Evolutionary conservation across 768 basidiomycete species (phyloP).

Genomic region (Glaciozyma antarctica): DNA sequence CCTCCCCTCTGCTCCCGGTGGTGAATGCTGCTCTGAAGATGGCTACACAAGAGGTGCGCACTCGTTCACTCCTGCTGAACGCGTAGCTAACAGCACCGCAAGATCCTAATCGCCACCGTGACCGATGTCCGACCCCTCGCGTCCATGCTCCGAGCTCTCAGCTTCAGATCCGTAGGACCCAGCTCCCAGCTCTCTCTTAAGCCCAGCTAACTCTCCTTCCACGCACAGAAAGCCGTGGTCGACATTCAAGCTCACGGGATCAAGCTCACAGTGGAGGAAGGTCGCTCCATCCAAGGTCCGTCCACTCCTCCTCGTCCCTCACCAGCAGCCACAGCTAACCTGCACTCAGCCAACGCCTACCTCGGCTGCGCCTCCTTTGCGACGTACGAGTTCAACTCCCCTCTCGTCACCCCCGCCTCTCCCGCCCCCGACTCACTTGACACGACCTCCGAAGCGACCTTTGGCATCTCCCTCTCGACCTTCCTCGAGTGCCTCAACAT

Average conservation of each 20-base stretch:
- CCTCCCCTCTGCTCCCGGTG: too few relatives aligned
- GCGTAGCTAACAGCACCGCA: neutral
- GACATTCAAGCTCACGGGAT: constrained; percentile 61
- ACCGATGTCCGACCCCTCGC: constrained; percentile 70
- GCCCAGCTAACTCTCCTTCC: neutral
- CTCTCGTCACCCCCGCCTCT: constrained; percentile 36
- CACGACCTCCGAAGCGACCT: constrained; percentile 37
- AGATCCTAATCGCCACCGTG: constrained; percentile 40
- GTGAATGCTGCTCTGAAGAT: too few relatives aligned
- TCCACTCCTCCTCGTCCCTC: constrained; percentile 9
- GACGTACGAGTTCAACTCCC: constrained; percentile 57
- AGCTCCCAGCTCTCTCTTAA: too few relatives aligned
- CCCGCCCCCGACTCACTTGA: constrained; percentile 36
- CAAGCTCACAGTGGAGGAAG: constrained; percentile 74
- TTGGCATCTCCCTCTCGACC: constrained; percentile 75
- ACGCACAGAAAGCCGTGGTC: constrained; percentile 53
- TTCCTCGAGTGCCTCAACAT: constrained; percentile 86
- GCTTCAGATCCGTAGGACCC: constrained; percentile 58
- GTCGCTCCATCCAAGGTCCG: constrained; percentile 66
- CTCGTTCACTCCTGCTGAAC: neutral
- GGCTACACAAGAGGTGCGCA: neutral
- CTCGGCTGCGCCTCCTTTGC: constrained; percentile 70
- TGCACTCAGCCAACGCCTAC: constrained; percentile 62
- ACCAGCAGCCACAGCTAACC: neutral
- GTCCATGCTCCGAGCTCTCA: constrained; percentile 68